These are phyloP conservation scores for Pseudomonodictys pantanalensis DNA, from an alignment of 495 filamentous ascomycete species.

Conservation along the genomic window DNA sequence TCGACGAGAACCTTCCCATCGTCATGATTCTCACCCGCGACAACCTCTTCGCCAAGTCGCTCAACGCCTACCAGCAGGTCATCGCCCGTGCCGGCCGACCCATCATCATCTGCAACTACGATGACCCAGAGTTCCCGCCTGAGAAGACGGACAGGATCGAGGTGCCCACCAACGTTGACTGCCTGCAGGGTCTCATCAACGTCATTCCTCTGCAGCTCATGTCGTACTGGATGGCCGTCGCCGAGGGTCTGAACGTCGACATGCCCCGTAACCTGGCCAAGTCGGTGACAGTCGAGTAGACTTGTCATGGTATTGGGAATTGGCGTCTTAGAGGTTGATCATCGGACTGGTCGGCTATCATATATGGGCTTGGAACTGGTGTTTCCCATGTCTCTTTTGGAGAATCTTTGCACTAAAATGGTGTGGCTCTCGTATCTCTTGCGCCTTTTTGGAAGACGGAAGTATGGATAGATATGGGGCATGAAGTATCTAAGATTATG, in stretches of 20 bases:
- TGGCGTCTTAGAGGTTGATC: constrained; percentile 30
- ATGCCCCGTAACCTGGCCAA: constrained; percentile 98
- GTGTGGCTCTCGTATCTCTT: too few species aligned
- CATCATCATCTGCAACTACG: constrained; percentile 95
- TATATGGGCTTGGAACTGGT: too few species aligned
- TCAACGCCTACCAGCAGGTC: constrained; percentile 99
- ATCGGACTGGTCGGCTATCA: constrained; percentile 24
- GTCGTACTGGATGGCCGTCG: constrained; percentile 96
- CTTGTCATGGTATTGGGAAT: not conserved
- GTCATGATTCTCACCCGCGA: constrained; percentile 99
- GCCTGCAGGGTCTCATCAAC: constrained; percentile 91
- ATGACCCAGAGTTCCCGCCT: constrained; percentile 82
- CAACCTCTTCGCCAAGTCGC: constrained; percentile 89
- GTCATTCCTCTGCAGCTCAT: constrained; percentile 97
- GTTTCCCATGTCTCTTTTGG: constrained; percentile 13
- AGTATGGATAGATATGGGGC: too few species aligned
- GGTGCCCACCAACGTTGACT: constrained; percentile 92
- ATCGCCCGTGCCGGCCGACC: constrained; percentile 90
- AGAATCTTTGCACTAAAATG: not conserved
- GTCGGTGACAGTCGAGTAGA: constrained; percentile 95
- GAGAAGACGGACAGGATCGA: constrained; percentile 94
- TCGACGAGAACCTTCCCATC: constrained; percentile 96
- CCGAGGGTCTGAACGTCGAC: constrained; percentile 92
- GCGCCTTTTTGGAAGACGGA: too few species aligned
- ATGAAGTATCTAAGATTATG: too few species aligned